Evolutionary conservation across 106 monocot genomes (phyloP), one percentile per base, ranked within the genome.

Genomic region (Acorus calamus): DNA sequence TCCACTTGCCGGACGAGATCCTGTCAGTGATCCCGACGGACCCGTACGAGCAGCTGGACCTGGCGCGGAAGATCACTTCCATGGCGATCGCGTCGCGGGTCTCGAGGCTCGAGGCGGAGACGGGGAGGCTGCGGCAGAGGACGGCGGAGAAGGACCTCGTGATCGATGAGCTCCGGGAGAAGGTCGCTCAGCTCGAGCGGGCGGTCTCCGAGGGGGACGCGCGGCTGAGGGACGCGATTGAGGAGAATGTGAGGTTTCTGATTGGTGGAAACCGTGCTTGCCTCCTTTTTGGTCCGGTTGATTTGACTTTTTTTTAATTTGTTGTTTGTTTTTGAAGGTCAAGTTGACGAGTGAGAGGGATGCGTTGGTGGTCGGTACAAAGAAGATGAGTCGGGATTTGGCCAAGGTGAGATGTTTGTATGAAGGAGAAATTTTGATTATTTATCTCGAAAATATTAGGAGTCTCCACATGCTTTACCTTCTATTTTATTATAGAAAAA

Each of bases 71-170:
- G 74, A 87, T 92, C 87, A 87, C 92, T 43, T 81, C 87, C 56
- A 79, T 92, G 67, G 92, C 92, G 52, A 87, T 92, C 63, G 68
- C 87, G 44, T 92, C 92, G 51, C 79, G 92, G 46, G 92, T 92
- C 28, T 74, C 81, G 42, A 61, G 65, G 65, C 78, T 91, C 7
- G 91, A 91, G 65, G 62, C 56, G 8, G 91, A 91, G 56, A 49
- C 58, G 8, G 75, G 57, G 52, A 70, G 66, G 42, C 60, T 92
- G 65, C 62, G 79, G 51, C 70, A 79, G 53, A 69, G 73, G 61
- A 51, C 77, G 53, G 56, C 57, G 8, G 92, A 87, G 46, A 80
- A 79, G 67, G 92, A 87, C 64, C 71, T 66, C 7, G 57, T 71
- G 6, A 73, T 84, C 50, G 57, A n/a, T n/a, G 86, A 86, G 53